Evolutionary conservation across 306 rosid genomes (phyloP).

Genomic region (Mucuna pruriens): DNA sequence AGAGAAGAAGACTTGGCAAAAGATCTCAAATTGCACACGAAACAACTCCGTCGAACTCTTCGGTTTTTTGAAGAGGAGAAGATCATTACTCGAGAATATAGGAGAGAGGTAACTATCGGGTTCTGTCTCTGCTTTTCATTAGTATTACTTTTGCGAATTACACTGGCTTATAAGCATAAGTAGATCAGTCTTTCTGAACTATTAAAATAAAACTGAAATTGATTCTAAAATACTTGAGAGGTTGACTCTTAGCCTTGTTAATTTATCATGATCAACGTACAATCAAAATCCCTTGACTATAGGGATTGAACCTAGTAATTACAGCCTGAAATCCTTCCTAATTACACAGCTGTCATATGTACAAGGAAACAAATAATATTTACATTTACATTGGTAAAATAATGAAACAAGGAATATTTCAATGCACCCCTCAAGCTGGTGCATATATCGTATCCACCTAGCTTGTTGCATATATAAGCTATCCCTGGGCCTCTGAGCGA

Average conservation of each 20-base stretch:
- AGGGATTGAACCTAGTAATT: background rate
- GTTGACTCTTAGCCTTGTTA: too few relatives aligned
- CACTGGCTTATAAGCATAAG: background rate
- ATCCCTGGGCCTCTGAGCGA: background rate
- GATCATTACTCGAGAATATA: conserved; percentile 81
- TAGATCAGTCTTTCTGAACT: background rate
- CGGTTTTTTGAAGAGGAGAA: conserved; percentile 91
- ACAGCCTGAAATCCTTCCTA: background rate
- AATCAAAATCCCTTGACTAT: background rate
- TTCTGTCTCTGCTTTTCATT: conserved; percentile 27
- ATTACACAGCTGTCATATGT: background rate
- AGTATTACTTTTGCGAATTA: background rate
- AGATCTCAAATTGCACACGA: conserved; percentile 84
- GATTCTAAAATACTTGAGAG: too few relatives aligned
- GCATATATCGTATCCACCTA: background rate
- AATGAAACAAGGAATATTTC: background rate
- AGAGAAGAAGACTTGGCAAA: conserved; percentile 94
- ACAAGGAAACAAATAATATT: background rate
- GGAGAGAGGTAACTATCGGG: conserved; percentile 69
- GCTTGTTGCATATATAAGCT: background rate
- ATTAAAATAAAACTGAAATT: background rate
- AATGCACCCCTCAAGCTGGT: background rate
- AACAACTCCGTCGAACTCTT: conserved; percentile 84
- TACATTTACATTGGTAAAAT: background rate
- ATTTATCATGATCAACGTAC: background rate